Evolutionary conservation across 2,329 filamentous ascomycete genomes (phyloP), one percentile per base, ranked within the genome.

Genomic region (Clonostachys rhizophaga): DNA sequence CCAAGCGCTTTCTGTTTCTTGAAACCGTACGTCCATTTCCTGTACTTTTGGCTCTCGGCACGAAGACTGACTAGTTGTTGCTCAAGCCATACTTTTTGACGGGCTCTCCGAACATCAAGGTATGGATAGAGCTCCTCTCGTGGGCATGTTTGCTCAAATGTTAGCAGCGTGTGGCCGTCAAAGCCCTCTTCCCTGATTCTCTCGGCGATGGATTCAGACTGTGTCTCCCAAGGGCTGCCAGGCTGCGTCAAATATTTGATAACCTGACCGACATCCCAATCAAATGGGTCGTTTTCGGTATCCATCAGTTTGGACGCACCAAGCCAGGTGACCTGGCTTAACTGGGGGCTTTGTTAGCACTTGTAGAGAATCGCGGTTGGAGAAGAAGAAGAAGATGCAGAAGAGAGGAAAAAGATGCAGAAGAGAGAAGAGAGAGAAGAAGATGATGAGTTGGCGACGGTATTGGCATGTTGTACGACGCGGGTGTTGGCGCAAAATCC

Each of bases 241-340:
- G 69, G 57, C 18, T 76, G 71, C 59, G 84, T 89, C 5, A 95
- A 71, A 57, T 85, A 83, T 14, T 72, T 61, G 10, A 87, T 76
- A 11, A 95, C 80, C 35, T 82, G 75, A 36, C 86, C 81, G 34
- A 84, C 72, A 35, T 78, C 76, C 90, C 90, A 95, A 46, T 76
- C 58, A 63, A 84, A 86, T n/a, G 90, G 89, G 65, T 95, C 49
- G 9, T 30, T 30, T 30, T 10, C 24, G 24, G 24, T 30, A 4
- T 30, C 24, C 24, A 30, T 30, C 24, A 30, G 9, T 30, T 30
- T 30, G 24, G 24, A 30, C 24, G 24, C 9, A 30, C 24, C 24
- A 30, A 30, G 9, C 24, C 24, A 30, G 8, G 24, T 9, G 24
- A 30, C 24, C 24, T 30, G 24, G 24, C 11, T 39, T 39, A 18